Base-by-base conservation (phyloP, 2,329 filamentous ascomycete genomes). In the Phaeosphaeria sp. region DNA sequence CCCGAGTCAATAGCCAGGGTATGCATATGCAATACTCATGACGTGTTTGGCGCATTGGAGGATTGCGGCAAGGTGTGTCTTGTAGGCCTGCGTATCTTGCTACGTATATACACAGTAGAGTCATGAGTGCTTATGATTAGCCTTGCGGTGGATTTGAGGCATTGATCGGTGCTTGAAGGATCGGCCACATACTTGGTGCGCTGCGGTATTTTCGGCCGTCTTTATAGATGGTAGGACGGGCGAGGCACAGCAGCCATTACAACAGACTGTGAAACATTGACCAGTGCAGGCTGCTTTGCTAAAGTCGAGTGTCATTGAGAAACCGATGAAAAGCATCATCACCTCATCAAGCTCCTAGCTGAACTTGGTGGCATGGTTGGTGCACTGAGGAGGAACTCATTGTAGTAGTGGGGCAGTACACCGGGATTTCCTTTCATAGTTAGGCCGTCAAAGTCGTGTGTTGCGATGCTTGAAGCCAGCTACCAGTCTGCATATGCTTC, bases 361-460 rank as follows among this genome's bases (percentile, higher is more conserved):
- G 36, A n/a, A 39, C 15, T 15, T 39, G 36, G 15, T 39, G 15
- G n/a, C 13, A 36, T 36, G 5, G 36, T 39, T 27, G 5, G 25
- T 27, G 4, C 25, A 27, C 9, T n/a, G n/a, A n/a, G n/a, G n/a
- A n/a, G n/a, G n/a, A n/a, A n/a, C n/a, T n/a, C n/a, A n/a, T n/a
- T n/a, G n/a, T n/a, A 27, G 25, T 27, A 9, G 25, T 27, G 25
- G 25, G 25, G 56, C 47, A 49, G 13, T 52, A 56, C 59, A 33
- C 54, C 63, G 64, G 62, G 50, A 68, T 58, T 60, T 53, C 63
- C 63, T 58, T 33, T 30, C 56, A 13, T 17, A 51, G 66, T 42
- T 62, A 64, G 62, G 48, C 25, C 30, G 20, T 56, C 56, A 52
- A 53, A 21, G 15, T 55, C 46, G 54, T 49, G 54, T 49, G 46